Evolutionary conservation across 805 yeast genomes (phyloP).

Genomic region (Brettanomyces bruxellensis): DNA sequence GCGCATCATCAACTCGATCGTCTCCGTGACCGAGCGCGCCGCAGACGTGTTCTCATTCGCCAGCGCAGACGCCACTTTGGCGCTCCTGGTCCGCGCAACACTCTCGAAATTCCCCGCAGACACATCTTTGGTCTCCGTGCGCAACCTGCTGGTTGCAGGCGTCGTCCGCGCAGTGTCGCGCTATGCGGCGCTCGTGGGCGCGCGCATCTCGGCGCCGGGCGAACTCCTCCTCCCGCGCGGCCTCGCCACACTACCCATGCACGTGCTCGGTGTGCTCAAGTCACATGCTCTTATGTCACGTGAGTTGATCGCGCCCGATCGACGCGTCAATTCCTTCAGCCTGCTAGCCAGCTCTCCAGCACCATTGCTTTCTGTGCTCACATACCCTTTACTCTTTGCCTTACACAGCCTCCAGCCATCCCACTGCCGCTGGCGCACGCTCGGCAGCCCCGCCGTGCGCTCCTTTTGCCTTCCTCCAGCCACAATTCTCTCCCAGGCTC

Average conservation of each 20-base stretch:
- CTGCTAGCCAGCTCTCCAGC: constrained; percentile 45
- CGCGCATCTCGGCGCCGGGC: constrained; percentile 36
- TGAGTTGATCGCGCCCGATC: constrained; percentile 44
- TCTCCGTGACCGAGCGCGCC: constrained; percentile 68
- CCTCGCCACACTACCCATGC: constrained; percentile 60
- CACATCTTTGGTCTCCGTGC: constrained; percentile 23
- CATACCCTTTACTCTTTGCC: constrained; percentile 76
- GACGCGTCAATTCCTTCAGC: constrained; percentile 47
- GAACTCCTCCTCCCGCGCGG: constrained; percentile 79
- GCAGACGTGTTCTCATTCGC: constrained; percentile 70
- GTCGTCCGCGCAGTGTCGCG: constrained; percentile 48
- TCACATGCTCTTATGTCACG: constrained; percentile 48
- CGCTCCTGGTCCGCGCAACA: constrained; percentile 44
- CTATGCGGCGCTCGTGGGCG: constrained; percentile 41
- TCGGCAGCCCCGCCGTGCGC: constrained; percentile 16
- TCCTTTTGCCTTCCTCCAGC: constrained; percentile 40
- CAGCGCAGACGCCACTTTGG: constrained; percentile 61
- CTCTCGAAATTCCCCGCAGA: constrained; percentile 31
- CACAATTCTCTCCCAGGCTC: constrained; percentile 33
- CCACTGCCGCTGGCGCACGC: constrained; percentile 36
- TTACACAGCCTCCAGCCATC: constrained; percentile 53
- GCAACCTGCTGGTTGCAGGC: constrained; percentile 27
- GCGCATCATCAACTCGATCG: constrained; percentile 76
- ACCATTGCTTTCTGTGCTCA: constrained; percentile 46
- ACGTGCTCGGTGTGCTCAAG: constrained; percentile 62